phyloP scores from a whole-genome alignment of 1,284 basidiomycete species.

The Ceratorhiza oryzae-sativae region DNA sequence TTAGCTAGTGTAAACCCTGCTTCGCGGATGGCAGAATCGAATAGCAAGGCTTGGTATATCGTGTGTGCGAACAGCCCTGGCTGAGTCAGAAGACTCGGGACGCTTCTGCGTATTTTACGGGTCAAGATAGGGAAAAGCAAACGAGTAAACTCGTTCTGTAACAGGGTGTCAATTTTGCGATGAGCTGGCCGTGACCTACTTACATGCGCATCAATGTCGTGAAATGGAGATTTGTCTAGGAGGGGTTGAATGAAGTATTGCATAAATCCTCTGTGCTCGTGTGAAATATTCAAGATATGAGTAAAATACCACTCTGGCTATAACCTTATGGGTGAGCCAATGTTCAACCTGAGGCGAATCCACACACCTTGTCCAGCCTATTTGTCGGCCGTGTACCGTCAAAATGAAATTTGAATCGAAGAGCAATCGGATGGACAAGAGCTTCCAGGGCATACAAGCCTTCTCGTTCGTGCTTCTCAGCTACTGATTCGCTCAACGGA shows the following conservation, averaged over 20 bases:
- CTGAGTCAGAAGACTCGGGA: slow-evolving; percentile 77
- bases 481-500: background rate
- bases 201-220: slow-evolving; percentile 77
- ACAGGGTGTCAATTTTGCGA: slow-evolving; percentile 22
- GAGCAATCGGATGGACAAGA: slow-evolving; percentile 81
- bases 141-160: slow-evolving; percentile 78
- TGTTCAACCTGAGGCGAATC: background rate
- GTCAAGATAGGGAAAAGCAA: slow-evolving; percentile 73
- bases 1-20: slow-evolving; percentile 71
- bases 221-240: slow-evolving; percentile 66
- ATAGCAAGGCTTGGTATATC: slow-evolving; percentile 88
- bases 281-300: slow-evolving; percentile 82
- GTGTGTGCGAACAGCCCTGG: slow-evolving; percentile 93
- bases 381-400: slow-evolving; percentile 88
- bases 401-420: slow-evolving; percentile 96
- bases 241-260: slow-evolving; percentile 78
- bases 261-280: slow-evolving; percentile 83
- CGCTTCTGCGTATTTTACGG: slow-evolving; percentile 74
- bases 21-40: slow-evolving; percentile 83
- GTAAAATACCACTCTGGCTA: slow-evolving; percentile 98
- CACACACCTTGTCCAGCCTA: slow-evolving; percentile 83
- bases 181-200: slow-evolving; percentile 45
- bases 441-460: slow-evolving; percentile 83
- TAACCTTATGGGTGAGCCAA: slow-evolving; percentile 4
- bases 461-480: slow-evolving; percentile 50